These are phyloP conservation scores for Pulicaria dysenterica DNA, from an alignment of 129 eudicot genomes.

Conservation along the genomic window DNA sequence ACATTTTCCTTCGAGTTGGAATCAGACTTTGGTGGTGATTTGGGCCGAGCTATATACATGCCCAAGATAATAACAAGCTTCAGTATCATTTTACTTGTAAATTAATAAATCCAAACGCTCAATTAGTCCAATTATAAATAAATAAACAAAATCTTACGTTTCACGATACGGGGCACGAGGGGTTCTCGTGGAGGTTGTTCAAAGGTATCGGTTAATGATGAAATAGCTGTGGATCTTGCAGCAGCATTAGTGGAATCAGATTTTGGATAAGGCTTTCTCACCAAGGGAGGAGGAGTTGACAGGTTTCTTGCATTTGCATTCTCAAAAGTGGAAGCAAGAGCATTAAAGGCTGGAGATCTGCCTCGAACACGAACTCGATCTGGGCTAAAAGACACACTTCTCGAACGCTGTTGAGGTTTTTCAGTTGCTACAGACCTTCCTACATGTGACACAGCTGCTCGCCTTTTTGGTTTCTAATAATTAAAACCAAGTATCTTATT, in stretches of 20 bases:
- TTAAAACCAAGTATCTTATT: slow-evolving; percentile 17
- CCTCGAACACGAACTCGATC: slow-evolving; percentile 91
- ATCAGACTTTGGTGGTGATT: slow-evolving; percentile 56
- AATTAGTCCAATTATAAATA: background rate
- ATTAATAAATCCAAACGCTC: background rate
- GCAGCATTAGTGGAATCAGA: slow-evolving; percentile 60
- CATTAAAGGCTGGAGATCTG: slow-evolving; percentile 95
- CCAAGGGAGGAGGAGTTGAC: slow-evolving; percentile 97
- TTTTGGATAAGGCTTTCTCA: slow-evolving; percentile 65
- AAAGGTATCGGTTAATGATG: slow-evolving; percentile 62
- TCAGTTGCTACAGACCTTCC: slow-evolving; percentile 80
- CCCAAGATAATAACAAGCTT: slow-evolving; percentile 16
- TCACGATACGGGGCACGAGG: slow-evolving; percentile 66
- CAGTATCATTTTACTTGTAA: background rate
- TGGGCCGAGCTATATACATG: slow-evolving; percentile 47
- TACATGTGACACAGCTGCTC: slow-evolving; percentile 61
- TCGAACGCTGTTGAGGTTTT: slow-evolving; percentile 88
- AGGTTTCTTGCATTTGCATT: slow-evolving; percentile 73
- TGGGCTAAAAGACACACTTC: slow-evolving; percentile 81
- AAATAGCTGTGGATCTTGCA: slow-evolving; percentile 63
- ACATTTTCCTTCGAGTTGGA: slow-evolving; percentile 55
- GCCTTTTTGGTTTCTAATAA: slow-evolving; percentile 87
- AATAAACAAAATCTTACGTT: slow-evolving; percentile 47
- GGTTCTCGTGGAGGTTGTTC: slow-evolving; percentile 60
- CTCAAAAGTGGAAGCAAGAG: slow-evolving; percentile 95